Evolutionary conservation across 2,329 filamentous ascomycete genomes (phyloP).

Genomic region (Bipolaris bicolor): DNA sequence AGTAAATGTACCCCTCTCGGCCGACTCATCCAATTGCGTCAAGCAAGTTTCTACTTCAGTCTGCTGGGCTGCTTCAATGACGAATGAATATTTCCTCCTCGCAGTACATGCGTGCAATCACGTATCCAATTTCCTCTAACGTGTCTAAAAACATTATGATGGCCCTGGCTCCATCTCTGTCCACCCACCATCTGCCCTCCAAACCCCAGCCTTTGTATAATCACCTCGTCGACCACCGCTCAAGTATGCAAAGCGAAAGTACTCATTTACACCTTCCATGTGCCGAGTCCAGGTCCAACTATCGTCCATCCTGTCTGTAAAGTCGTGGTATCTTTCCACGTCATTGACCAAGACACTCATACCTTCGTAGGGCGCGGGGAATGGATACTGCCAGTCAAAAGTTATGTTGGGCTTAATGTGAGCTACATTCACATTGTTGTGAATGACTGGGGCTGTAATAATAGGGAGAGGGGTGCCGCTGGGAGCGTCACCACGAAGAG

Average conservation of each 20-base stretch:
- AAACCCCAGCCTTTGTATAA: conserved; percentile 77
- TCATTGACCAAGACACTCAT: conserved; percentile 84
- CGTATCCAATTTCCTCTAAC: neutral
- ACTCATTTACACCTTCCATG: conserved; percentile 62
- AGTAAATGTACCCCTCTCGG: no score
- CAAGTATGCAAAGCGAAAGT: conserved; percentile 79
- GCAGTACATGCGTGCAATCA: neutral
- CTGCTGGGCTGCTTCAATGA: neutral
- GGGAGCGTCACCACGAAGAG: conserved; percentile 65
- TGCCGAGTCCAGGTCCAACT: conserved; percentile 67
- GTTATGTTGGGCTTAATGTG: conserved; percentile 61
- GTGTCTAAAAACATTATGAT: conserved; percentile 1
- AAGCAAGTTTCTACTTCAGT: no score
- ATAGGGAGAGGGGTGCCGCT: conserved; percentile 65
- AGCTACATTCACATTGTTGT: conserved; percentile 53
- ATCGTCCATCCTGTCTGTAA: conserved; percentile 56
- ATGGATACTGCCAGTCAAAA: conserved; percentile 63
- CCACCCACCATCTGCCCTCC: conserved; percentile 71
- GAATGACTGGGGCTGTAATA: conserved; percentile 48
- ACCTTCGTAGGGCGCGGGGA: conserved; percentile 67
- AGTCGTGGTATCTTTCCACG: conserved; percentile 78
- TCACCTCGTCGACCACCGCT: conserved; percentile 68
- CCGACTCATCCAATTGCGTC: no score
- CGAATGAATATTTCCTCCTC: neutral
- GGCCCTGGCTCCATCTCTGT: conserved; percentile 68